Evolutionary conservation across 2,329 filamentous ascomycete species (phyloP), one percentile per base, ranked within the genome.

Genomic region (Elsinoe perseae): DNA sequence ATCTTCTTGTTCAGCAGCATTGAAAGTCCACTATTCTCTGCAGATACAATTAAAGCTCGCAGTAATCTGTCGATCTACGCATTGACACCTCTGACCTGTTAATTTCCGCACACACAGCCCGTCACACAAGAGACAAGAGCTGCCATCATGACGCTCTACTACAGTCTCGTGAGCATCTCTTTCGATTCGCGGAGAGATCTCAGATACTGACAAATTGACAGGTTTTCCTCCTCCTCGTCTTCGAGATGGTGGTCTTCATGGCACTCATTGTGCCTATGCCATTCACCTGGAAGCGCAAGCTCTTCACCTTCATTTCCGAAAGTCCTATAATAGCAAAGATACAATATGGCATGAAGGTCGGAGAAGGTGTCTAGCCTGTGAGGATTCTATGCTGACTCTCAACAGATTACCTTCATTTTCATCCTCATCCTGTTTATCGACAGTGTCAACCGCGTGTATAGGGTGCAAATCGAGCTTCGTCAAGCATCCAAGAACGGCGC

Each of bases 391-490:
- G 21, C 56, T 60, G n/a, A 55, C 52, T 18, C 1, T 16, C 7
- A 3, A 7, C 61, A 85, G 82, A 98, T 98, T 57, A 95, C 90
- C 1, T 98, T 98, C 71, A 92, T 98, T 70, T 98, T 98, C 77
- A 97, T 98, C 68, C 79, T 97, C 58, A 95, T 98, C 62, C 85
- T 98, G 62, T 98, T 98, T 76, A 82, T 97, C 66, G 93, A 98
- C 76, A 95, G 90, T 69, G 91, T 97, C 72, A 87, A 86, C 73
- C 89, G 93, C 62, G 93, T 98, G 68, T 98, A 96, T 74, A 88
- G 93, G 61, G 93, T 98, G 56, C 92, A 97, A 75, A 75, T 93
- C 61, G 93, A 98, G 76, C 79, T 97, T 57, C 77, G 83, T 46
- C 78, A 84, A 54, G 85, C 87, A 58, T 77, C 81, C 59, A 89